These are phyloP conservation scores for Bryum argenteum DNA, from an alignment of 225 moss, liverwort and hornwort genomes.

Conservation along the genomic window DNA sequence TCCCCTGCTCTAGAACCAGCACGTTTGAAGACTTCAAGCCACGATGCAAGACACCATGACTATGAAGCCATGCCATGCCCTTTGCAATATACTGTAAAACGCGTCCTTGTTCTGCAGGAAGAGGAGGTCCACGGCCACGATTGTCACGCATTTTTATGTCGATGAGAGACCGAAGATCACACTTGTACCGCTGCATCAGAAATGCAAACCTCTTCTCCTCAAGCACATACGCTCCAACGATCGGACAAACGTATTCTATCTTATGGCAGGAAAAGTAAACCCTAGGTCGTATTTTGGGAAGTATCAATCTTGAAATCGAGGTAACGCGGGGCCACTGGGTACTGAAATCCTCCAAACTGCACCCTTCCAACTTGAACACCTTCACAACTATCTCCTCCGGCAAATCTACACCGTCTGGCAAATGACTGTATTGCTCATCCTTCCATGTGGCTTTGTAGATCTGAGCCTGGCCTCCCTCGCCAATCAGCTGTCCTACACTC, in stretches of 20 bases:
- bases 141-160: neutral
- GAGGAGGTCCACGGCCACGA: neutral
- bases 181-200: neutral
- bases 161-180: neutral
- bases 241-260: neutral
- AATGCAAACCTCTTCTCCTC: neutral
- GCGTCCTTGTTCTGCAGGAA: rapidly evolving
- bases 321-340: neutral
- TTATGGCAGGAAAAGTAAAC: rapidly evolving
- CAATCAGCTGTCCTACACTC: neutral
- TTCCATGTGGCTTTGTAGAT: constrained; percentile 14
- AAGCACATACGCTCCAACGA: neutral
- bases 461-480: constrained; percentile 16
- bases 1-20: neutral
- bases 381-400: neutral
- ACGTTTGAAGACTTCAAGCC: neutral
- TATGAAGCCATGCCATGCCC: constrained; percentile 1
- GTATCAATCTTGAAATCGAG: neutral
- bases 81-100: neutral
- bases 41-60: neutral
- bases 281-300: neutral
- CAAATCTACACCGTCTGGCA: neutral
- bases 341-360: neutral
- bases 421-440: neutral
- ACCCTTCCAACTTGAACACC: constrained; percentile 12